Conservation (phyloP, 176 grass and related monocot genomes). For the Otatea glauca region DNA sequence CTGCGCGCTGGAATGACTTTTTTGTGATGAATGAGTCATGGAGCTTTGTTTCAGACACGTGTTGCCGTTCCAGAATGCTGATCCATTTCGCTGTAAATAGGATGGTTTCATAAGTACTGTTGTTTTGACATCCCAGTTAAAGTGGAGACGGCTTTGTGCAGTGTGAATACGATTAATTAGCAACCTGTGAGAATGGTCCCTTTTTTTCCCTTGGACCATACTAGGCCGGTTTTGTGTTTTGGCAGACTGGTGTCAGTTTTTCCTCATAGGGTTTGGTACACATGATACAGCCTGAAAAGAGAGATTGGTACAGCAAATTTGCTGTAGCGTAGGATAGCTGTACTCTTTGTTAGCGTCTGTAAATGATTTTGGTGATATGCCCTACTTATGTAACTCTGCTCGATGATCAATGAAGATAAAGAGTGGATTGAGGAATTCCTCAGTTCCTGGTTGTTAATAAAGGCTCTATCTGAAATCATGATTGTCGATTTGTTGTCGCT, state of each 20-base stretch:
- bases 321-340: constrained; percentile 27
- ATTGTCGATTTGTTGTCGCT: neutral
- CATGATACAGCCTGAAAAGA: constrained; percentile 29
- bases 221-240: constrained; percentile 1
- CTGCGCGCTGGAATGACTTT: neutral
- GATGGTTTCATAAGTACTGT: neutral
- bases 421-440: neutral
- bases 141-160: constrained; percentile 27
- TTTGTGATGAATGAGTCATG: neutral
- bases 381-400: constrained; percentile 21
- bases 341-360: constrained; percentile 20
- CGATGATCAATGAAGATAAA: constrained; percentile 27
- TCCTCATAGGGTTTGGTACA: constrained; percentile 23
- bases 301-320: neutral
- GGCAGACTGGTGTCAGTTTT: neutral
- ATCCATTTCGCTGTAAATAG: constrained; percentile 51
- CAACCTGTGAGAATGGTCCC: constrained; percentile 27
- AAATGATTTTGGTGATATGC: neutral
- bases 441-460: neutral
- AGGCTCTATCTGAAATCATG: neutral
- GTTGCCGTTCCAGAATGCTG: neutral
- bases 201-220: constrained; percentile 1
- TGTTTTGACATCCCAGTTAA: neutral
- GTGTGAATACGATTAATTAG: constrained; percentile 58
- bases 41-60: neutral